These are phyloP conservation scores for Cercospora brassicicola DNA, from an alignment of 2,329 filamentous ascomycete species.

Conservation along the genomic window DNA sequence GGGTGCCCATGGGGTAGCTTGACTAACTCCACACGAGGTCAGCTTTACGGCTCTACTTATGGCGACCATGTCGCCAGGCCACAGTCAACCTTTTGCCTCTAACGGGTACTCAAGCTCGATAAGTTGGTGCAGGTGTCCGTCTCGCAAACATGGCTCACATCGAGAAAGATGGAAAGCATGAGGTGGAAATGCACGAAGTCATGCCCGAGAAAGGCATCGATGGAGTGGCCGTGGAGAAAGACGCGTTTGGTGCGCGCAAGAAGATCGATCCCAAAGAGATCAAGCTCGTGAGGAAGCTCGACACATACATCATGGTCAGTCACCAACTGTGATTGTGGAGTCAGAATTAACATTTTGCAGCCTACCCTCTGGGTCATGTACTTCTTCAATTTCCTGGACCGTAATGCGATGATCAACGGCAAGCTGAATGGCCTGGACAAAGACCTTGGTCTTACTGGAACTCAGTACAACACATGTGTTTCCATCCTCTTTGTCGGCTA, in stretches of 20 bases:
- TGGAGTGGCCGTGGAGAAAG: slow-evolving; percentile 11
- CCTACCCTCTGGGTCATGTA: slow-evolving; percentile 20
- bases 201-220: slow-evolving; percentile 1
- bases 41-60: background rate
- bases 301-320: slow-evolving; percentile 14
- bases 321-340: background rate
- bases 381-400: slow-evolving; percentile 24
- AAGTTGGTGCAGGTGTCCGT: background rate
- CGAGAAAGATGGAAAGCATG: slow-evolving; percentile 4
- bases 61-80: background rate
- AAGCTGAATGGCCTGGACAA: slow-evolving; percentile 27
- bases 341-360: background rate
- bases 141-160: background rate
- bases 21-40: background rate
- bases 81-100: background rate
- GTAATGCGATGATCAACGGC: slow-evolving; percentile 23
- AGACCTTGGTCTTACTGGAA: slow-evolving; percentile 17
- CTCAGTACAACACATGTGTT: slow-evolving; percentile 16
- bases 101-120: background rate
- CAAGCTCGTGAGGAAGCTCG: slow-evolving; percentile 15
- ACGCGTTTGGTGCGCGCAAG: slow-evolving; percentile 13
- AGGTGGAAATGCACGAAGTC: slow-evolving; percentile 11
- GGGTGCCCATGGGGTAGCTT: background rate
- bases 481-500: slow-evolving; percentile 18
- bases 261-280: slow-evolving; percentile 17